Conservation (phyloP, 2,329 filamentous ascomycete species). For the Fusarium succisae region DNA sequence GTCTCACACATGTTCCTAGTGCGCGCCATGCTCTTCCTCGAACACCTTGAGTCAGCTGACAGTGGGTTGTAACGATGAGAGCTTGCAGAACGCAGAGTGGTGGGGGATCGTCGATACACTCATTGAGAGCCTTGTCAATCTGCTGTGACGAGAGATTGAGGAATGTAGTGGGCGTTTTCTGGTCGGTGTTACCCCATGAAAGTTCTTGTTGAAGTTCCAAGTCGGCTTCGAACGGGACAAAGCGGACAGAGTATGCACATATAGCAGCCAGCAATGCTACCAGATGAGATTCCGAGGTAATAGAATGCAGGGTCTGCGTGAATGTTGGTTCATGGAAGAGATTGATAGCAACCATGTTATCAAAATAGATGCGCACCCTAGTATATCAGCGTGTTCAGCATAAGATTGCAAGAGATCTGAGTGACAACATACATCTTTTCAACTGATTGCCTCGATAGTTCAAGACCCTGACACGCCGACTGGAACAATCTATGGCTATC, state of each 20-base stretch:
- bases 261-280: background rate
- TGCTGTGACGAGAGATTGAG: background rate
- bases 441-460: background rate
- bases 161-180: background rate
- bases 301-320: background rate
- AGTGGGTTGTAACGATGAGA: background rate
- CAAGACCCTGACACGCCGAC: background rate
- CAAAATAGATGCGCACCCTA: background rate
- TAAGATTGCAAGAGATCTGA: background rate
- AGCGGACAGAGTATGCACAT: background rate
- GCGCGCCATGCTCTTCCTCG: background rate
- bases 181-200: background rate
- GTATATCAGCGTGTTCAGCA: accelerated
- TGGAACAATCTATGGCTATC: background rate
- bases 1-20: background rate
- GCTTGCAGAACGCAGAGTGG: background rate
- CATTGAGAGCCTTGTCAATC: background rate
- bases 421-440: background rate
- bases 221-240: background rate
- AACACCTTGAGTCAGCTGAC: background rate
- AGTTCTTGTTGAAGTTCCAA: background rate
- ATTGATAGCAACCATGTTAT: background rate
- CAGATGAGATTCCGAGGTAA: background rate
- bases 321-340: background rate
- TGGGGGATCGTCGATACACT: background rate